Evolutionary conservation across 768 basidiomycete genomes (phyloP).

Genomic region (Trametes elegans): DNA sequence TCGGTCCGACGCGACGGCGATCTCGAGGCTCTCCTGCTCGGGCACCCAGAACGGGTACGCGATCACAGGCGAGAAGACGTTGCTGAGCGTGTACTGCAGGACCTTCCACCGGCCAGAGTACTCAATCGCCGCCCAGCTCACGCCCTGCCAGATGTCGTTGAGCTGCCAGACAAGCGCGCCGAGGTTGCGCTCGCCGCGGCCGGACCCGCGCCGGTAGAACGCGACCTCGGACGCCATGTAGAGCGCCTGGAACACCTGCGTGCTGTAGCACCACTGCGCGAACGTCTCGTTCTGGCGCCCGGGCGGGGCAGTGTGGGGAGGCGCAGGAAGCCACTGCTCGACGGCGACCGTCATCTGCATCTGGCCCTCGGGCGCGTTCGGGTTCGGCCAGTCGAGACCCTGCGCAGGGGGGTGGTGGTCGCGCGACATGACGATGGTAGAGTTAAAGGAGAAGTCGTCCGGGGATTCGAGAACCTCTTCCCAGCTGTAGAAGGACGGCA

Average conservation of each 20-base stretch:
- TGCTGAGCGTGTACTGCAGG: constrained; percentile 47
- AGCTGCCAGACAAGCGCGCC: constrained; percentile 59
- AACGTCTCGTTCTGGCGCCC: constrained; percentile 64
- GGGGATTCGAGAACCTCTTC: constrained; percentile 50
- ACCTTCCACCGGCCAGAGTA: constrained; percentile 62
- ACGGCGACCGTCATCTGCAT: constrained; percentile 50
- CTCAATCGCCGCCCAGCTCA: constrained; percentile 54
- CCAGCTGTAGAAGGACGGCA: constrained; percentile 63
- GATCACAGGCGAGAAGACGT: constrained; percentile 44
- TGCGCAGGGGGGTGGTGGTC: constrained; percentile 57
- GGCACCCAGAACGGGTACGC: constrained; percentile 60
- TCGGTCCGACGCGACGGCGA: constrained; percentile 49
- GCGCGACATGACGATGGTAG: constrained; percentile 51
- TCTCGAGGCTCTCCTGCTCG: constrained; percentile 44
- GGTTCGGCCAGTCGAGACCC: constrained; percentile 50
- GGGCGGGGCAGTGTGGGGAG: constrained; percentile 41
- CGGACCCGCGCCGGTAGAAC: constrained; percentile 58
- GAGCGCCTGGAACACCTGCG: constrained; percentile 60
- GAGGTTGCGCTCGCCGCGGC: constrained; percentile 54
- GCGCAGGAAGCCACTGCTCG: constrained; percentile 52
- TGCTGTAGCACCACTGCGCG: constrained; percentile 62
- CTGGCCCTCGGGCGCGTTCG: constrained; percentile 51
- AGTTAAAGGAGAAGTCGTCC: constrained; percentile 56
- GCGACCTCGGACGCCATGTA: constrained; percentile 53
- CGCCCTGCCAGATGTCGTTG: constrained; percentile 60